These are phyloP conservation scores for Biscutella auriculata DNA, from an alignment of 441 rosid genomes.

Conservation along the genomic window DNA sequence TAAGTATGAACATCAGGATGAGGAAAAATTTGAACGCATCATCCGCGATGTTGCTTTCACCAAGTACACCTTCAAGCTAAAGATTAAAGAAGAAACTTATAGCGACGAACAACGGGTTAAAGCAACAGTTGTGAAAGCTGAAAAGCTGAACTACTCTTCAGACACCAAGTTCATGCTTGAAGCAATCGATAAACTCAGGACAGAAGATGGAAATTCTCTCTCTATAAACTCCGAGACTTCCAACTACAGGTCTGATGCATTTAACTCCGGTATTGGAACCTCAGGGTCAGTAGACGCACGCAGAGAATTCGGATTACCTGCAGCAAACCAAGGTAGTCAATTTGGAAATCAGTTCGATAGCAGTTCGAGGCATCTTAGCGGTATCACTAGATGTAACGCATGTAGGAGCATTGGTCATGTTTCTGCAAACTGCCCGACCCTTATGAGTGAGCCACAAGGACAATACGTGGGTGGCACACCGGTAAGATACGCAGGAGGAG, in stretches of 20 bases:
- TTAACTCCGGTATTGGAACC: constrained; percentile 20
- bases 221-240: constrained; percentile 22
- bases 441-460: constrained; percentile 39
- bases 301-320: constrained; percentile 25
- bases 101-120: constrained; percentile 85
- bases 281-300: constrained; percentile 12
- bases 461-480: constrained; percentile 30
- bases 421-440: constrained; percentile 60
- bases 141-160: constrained; percentile 44
- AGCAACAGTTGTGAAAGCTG: constrained; percentile 68
- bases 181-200: constrained; percentile 38
- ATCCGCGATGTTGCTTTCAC: constrained; percentile 52
- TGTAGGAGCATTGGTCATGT: constrained; percentile 54
- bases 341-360: constrained; percentile 29
- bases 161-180: constrained; percentile 55
- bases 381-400: constrained; percentile 30
- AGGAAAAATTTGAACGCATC: constrained; percentile 54
- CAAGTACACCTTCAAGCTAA: constrained; percentile 67
- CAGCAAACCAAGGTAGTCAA: constrained; percentile 34
- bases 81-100: constrained; percentile 78
- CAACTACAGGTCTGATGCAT: constrained; percentile 16
- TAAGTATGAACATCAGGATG: constrained; percentile 49
- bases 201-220: constrained; percentile 25
- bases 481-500: constrained; percentile 39
- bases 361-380: constrained; percentile 23